Percentiles rank a stretch among this genome's conserved stretches.
Conservation (phyloP, 805 yeast species). For the Clavispora vitiphila region DNA sequence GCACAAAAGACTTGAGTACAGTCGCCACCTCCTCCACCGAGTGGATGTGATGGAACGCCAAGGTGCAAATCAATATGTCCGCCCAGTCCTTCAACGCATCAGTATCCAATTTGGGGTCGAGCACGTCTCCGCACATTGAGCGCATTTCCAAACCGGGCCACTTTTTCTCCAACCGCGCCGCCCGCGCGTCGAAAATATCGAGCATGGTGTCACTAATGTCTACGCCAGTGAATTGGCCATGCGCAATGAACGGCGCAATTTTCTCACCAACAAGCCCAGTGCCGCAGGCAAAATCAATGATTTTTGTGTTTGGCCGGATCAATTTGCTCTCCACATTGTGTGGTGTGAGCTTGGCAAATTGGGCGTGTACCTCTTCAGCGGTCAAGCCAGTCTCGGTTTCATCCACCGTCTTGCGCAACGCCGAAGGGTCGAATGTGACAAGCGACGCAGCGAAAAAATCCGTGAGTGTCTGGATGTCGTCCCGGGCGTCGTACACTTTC, state of each 20-base stretch:
- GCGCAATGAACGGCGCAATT: constrained; percentile 24
- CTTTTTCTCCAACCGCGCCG: background rate
- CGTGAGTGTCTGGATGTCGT: constrained; percentile 14
- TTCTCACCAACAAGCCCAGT: constrained; percentile 32
- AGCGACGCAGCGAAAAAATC: constrained; percentile 17
- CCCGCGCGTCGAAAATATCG: constrained; percentile 9
- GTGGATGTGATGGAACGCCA: constrained; percentile 37
- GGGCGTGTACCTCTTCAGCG: constrained; percentile 7
- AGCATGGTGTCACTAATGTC: constrained; percentile 30
- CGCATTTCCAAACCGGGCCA: constrained; percentile 10
- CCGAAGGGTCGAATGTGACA: constrained; percentile 15
- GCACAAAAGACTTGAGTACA: constrained; percentile 28
- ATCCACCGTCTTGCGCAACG: constrained; percentile 10
- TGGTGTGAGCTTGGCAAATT: constrained; percentile 9
- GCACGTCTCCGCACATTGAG: constrained; percentile 21
- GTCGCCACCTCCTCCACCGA: constrained; percentile 25
- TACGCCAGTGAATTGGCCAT: constrained; percentile 26
- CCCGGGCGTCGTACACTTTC: constrained; percentile 19
- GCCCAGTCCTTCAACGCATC: constrained; percentile 14
- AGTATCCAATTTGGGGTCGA: constrained; percentile 13
- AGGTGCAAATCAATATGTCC: constrained; percentile 30
- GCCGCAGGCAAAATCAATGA: constrained; percentile 43
- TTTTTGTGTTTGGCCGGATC: constrained; percentile 18
- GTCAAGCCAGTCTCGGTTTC: constrained; percentile 10
- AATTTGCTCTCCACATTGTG: constrained; percentile 9